Base-by-base conservation (phyloP, 1,284 basidiomycete genomes). In the Marasmius fiardii region DNA sequence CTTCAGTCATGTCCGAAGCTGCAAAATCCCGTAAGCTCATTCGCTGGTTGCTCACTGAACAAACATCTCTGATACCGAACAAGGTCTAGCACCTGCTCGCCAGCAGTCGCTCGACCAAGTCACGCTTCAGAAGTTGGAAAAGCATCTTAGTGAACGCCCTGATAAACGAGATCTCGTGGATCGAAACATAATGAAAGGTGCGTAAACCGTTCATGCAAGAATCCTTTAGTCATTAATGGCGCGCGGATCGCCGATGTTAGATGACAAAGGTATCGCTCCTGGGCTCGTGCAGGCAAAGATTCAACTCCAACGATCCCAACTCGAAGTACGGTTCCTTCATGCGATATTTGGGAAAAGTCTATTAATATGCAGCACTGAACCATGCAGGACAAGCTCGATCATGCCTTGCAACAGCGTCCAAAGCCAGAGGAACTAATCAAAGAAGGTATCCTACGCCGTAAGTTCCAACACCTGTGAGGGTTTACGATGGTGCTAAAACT, bases 161-260 rank as follows among this genome's bases (percentile, higher is more conserved):
- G 78, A 82, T 14, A 82, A 85, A 65, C 69, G 79, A 44, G 84
- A 90, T 55, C 77, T 92, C 43, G 77, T 90, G 58, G 83, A 86
- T 48, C 80, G 85, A 61, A 88, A 88, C 65, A 90, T 92, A 59
- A 77, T 92, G 58, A 91, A 91, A 73, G 85, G 88, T 83, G 58
- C 53, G 74, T 53, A 20, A 23, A 48, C 21, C 34, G 35, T 60
- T 21, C 34, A 21, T 51, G 12, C 45, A 47, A 48, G 18, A 18
- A 35, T n/a, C n/a, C 18, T 16, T 55, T 43, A 47, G 51, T 39
- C 51, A 47, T 26, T n/a, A 28, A 48, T 35, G n/a, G 14, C 5
- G n/a, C n/a, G n/a, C n/a, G n/a, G n/a, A n/a, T n/a, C n/a, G n/a
- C n/a, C n/a, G 39, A 7, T 23, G 5, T 39, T 48, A 84, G 88